A percentile compares a stretch with the other conserved stretches of the same genome.
Evolutionary conservation across 1,284 basidiomycete genomes (phyloP).

Genomic region (Cystobasidium sp.): DNA sequence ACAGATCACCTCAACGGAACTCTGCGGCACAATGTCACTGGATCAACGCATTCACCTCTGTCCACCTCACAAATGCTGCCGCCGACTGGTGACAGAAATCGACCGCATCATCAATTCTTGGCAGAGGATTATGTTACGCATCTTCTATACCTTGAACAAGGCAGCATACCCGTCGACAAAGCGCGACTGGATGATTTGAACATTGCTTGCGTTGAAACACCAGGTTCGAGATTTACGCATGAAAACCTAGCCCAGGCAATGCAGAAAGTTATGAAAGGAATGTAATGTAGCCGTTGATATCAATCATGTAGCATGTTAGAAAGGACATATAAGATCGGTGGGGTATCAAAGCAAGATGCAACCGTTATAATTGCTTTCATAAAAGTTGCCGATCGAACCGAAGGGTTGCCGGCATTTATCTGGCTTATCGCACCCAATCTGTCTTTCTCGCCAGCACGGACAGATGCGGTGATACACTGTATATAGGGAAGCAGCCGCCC

Average conservation of each 20-base stretch:
- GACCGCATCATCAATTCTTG: conserved; percentile 45
- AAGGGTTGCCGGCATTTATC: neutral
- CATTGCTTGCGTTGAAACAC: neutral
- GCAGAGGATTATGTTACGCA: conserved; percentile 68
- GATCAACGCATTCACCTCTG: conserved; percentile 12
- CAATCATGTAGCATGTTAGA: neutral
- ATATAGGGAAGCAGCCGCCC: neutral
- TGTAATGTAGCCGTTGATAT: neutral
- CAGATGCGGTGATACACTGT: neutral
- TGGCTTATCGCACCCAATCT: conserved; percentile 3
- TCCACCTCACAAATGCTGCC: conserved; percentile 16
- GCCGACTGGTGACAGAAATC: neutral
- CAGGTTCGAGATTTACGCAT: conserved; percentile 20
- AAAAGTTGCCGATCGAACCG: neutral
- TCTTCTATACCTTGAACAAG: conserved; percentile 73
- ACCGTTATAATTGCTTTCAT: too few species aligned
- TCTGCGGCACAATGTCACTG: neutral
- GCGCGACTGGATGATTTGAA: conserved; percentile 54
- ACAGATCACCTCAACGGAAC: conserved; percentile 3
- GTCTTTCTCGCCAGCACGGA: neutral
- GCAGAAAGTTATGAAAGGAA: neutral
- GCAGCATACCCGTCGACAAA: conserved; percentile 68
- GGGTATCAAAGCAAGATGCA: too few species aligned
- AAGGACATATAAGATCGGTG: neutral
- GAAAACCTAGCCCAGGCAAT: neutral